Evolutionary conservation across 2,329 filamentous ascomycete genomes (phyloP), one percentile per base, ranked within the genome.

Genomic region (Cephalotrichum gorgonifer): DNA sequence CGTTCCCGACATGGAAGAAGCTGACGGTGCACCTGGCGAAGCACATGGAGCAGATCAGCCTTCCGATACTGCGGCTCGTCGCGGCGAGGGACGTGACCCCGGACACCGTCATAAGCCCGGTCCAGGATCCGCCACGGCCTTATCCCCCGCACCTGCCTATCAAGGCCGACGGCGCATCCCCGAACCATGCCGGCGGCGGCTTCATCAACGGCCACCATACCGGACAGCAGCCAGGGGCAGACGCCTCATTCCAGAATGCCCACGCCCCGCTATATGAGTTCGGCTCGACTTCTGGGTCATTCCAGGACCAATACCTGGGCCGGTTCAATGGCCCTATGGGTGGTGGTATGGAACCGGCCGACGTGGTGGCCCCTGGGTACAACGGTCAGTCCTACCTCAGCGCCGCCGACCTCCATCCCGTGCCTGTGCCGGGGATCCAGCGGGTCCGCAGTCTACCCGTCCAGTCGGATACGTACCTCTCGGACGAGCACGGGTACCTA

Each of bases 11-110:
- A 35, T 95, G 88, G 88, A 95, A 95, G 74, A 94, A 94, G 67
- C 70, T 95, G 52, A 94, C 87, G 1, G 88, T 93, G n/a, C 90
- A 95, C 65, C 68, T 95, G 61, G 88, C 88, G 45, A 91, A 91
- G 64, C 90, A 96, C 63, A 93, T 96, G 88, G 88, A 95, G 64
- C 82, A 88, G 55, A 86, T 95, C 60, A 87, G 86, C 58, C 77
- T 95, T 60, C 89, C 90, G 0, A 79, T 95, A 28, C 71, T 95
- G 50, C 68, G 71, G 15, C 70, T 83, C 3, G 78, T 83, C 3
- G 71, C 71, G 5, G 61, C 58, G 33, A 72, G 66, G 52, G 69
- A 73, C 44, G 65, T 83, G 17, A 70, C 75, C 23, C 71, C 73
- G 7, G 79, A 85, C 56, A 84, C 79, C 22, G 71, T 84, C 54